Evolutionary conservation across 768 basidiomycete genomes (phyloP), one percentile per base, ranked within the genome.

Genomic region (Leccinum barrowsii): DNA sequence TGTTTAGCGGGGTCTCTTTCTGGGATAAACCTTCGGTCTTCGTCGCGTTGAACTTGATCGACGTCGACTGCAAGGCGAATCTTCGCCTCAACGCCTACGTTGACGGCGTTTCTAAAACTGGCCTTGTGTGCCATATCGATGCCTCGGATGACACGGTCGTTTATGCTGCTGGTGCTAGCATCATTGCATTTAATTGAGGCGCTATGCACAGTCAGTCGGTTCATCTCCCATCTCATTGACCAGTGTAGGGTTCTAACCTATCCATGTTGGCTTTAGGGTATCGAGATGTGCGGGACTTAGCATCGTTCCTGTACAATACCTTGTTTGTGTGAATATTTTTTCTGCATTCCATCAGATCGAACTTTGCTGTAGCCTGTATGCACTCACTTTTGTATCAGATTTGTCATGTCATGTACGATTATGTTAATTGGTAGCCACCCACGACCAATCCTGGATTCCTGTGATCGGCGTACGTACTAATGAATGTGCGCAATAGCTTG

Each of bases 1-100:
- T 30, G 5, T 67, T 67, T 3, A 35, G 30, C 0, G 3, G 2
- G 5, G 56, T 40, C 24, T 50, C 46, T 12, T 65, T 64, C 15
- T 59, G 57, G 65, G 53, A 61, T 47, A 50, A 53, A 2, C 65
- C 65, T 1, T 46, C 13, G 8, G 65, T 66, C 5, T 66, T 67
- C 21, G 37, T 67, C 17, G 62, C 62, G 5, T 44, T 61, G 54
- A 67, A 67, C 47, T 51, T 11, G 17, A 30, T 67, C 35, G 54
- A 67, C 48, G 12, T 67, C 1, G 56, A 52, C 32, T 48, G 42
- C 54, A 40, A 22, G 40, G 40, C 44, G 1, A 56, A 50, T 57
- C 54, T 67, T 13, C 65, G 66, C 21, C 5, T 67, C 10, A 44
- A 30, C 0, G 24, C 65, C 5, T 64, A 64, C 7, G 65, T 62